Conservation (phyloP, 495 filamentous ascomycete genomes). For the Neurospora terricola region DNA sequence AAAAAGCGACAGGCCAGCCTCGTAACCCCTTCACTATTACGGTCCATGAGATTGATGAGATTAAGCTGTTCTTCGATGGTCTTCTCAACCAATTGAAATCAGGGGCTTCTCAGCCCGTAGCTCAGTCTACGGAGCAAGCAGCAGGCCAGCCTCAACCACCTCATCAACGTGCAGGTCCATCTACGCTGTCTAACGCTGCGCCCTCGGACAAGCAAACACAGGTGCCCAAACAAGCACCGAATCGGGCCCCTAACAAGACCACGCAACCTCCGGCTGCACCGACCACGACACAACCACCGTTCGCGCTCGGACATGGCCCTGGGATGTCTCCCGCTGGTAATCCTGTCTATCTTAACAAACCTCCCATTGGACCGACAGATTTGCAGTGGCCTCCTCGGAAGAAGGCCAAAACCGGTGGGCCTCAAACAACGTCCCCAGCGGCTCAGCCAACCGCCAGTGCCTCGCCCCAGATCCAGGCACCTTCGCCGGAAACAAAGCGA, state of each 20-base stretch:
- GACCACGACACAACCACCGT: slow-evolving; percentile 54
- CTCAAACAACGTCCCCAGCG: slow-evolving; percentile 15
- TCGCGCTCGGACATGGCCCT: slow-evolving; percentile 46
- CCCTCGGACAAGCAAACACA: slow-evolving; percentile 61
- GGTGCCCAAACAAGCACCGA: slow-evolving; percentile 38
- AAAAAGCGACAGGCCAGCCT: neutral
- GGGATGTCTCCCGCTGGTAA: slow-evolving; percentile 64
- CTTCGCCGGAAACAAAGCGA: slow-evolving; percentile 37
- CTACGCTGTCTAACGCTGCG: slow-evolving; percentile 48
- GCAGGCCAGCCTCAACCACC: slow-evolving; percentile 10
- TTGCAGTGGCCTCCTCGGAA: slow-evolving; percentile 46
- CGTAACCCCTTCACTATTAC: slow-evolving; percentile 50
- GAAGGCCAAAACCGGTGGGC: slow-evolving; percentile 35
- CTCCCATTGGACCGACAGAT: slow-evolving; percentile 36
- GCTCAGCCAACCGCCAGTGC: slow-evolving; percentile 21
- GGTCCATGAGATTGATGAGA: slow-evolving; percentile 43
- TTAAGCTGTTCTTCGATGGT: slow-evolving; percentile 28
- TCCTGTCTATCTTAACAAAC: slow-evolving; percentile 43
- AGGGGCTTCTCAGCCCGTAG: slow-evolving; percentile 1
- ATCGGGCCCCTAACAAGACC: slow-evolving; percentile 28
- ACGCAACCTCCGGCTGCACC: slow-evolving; percentile 50
- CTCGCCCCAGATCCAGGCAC: slow-evolving; percentile 39
- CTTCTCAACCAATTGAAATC: slow-evolving; percentile 14
- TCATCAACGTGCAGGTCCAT: slow-evolving; percentile 15
- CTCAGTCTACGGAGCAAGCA: slow-evolving; percentile 11